Evolutionary conservation across 148 eudicot species (phyloP).

Genomic region (Amaranthus cruentus): DNA sequence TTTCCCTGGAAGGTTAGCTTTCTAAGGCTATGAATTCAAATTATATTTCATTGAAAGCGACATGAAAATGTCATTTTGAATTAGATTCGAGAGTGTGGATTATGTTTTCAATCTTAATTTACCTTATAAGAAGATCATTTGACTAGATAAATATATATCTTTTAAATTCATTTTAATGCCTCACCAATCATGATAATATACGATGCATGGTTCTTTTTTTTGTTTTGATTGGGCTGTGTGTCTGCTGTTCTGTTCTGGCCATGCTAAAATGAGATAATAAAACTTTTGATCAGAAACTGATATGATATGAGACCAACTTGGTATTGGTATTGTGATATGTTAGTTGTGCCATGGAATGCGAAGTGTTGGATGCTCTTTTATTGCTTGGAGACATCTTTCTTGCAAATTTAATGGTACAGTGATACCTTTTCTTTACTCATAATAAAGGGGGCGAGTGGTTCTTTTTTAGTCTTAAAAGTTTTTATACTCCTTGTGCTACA

Average conservation of each 20-base stretch:
- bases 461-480: too few species aligned
- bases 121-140: neutral
- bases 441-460: too few species aligned
- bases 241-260: neutral
- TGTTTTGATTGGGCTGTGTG: neutral
- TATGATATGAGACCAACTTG: neutral
- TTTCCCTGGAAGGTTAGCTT: constrained; percentile 74
- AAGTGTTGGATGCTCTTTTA: neutral
- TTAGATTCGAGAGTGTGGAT: neutral
- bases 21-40: neutral
- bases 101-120: neutral
- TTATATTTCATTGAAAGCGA: neutral
- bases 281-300: neutral
- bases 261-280: neutral
- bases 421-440: neutral
- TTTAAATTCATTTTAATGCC: neutral
- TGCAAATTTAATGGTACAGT: neutral
- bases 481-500: too few species aligned
- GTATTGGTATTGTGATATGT: neutral
- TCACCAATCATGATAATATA: neutral
- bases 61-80: neutral
- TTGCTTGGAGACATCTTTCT: neutral
- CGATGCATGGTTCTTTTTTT: neutral
- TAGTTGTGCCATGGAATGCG: neutral
- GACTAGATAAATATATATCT: neutral